Evolutionary conservation across 768 basidiomycete species (phyloP), one percentile per base, ranked within the genome.

Genomic region (Phylloporus sp.): DNA sequence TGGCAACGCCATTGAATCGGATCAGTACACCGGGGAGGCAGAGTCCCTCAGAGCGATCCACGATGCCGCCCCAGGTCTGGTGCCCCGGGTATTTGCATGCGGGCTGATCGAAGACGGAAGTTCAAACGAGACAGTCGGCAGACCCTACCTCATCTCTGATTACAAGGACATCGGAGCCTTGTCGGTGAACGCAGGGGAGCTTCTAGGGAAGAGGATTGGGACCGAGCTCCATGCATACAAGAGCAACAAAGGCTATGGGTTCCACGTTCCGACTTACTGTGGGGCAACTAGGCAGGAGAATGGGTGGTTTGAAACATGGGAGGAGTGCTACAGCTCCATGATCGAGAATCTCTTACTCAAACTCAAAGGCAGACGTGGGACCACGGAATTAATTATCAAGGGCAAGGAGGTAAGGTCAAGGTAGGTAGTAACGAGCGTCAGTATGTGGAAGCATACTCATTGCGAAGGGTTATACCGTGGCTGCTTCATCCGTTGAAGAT

Each of bases 301-400:
- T 57, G 88, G 87, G 6, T 88, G 86, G 85, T 84, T 76, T 59
- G 70, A 78, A 18, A 81, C 73, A 1, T 91, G 89, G 89, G 80
- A 84, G 45, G 71, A 77, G 51, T 88, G 87, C 58, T 91, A 77
- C 62, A 73, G 73, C 61, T 72, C 73, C 13, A 77, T 87, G 75
- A 76, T 89, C 27, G 74, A 73, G 28, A 81, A 81, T 54, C 65
- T 91, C 45, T 65, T 87, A 42, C 62, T 64, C 31, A 76, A 76
- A 50, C 68, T 84, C 24, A 54, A 63, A 52, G 62, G 64, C n/a
- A 68, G 70, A 61, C 76, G 75, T 18, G 60, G 62, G 9, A 78
- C 75, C 55, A 54, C 67, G 4, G 72, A 75, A 13, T 60, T 90
- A 32, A 78, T 80, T 44, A 60, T 60, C 20, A 80, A 83, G 56